Percentiles rank a stretch among this genome's conserved stretches.
Evolutionary conservation across 768 basidiomycete genomes (phyloP).

Genomic region (Harrya chromipes): DNA sequence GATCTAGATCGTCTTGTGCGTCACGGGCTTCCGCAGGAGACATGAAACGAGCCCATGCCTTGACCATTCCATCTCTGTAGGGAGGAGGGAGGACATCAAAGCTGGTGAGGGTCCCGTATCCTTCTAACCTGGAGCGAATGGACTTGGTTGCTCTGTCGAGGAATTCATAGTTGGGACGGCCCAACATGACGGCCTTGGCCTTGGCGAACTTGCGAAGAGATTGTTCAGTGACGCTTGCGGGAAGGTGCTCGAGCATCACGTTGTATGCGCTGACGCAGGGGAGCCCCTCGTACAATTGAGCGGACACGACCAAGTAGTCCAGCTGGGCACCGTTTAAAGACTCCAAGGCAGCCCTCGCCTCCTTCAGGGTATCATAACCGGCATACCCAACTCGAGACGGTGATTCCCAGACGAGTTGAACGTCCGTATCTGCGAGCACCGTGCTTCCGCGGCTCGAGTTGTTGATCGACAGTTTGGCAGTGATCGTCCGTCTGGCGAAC

Average conservation of each 20-base stretch:
- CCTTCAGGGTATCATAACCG: slow-evolving; percentile 51
- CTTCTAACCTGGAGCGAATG: slow-evolving; percentile 37
- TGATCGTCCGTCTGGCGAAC: slow-evolving; percentile 39
- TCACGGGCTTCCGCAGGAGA: slow-evolving; percentile 49
- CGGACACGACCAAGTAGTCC: slow-evolving; percentile 42
- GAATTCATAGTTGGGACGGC: slow-evolving; percentile 44
- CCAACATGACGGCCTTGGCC: slow-evolving; percentile 50
- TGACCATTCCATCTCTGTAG: slow-evolving; percentile 46
- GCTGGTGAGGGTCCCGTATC: slow-evolving; percentile 35
- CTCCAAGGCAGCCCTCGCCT: slow-evolving; percentile 51
- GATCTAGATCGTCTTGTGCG: slow-evolving; percentile 48
- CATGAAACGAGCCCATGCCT: slow-evolving; percentile 55
- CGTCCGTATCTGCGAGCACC: slow-evolving; percentile 48
- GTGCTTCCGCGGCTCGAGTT: slow-evolving; percentile 35
- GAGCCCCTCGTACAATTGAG: slow-evolving; percentile 50
- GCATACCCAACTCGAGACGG: slow-evolving; percentile 57
- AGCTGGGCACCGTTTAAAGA: slow-evolving; percentile 37
- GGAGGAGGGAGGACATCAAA: slow-evolving; percentile 52
- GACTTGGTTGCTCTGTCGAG: slow-evolving; percentile 34
- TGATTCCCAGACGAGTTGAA: slow-evolving; percentile 58
- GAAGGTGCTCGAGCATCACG: slow-evolving; percentile 57
- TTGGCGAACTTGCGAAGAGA: slow-evolving; percentile 45
- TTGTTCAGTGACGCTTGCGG: slow-evolving; percentile 39
- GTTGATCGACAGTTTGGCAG: slow-evolving; percentile 44
- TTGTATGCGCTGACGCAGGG: slow-evolving; percentile 59